These are phyloP conservation scores for Lippia alba DNA, from an alignment of 305 asterid genomes.

Conservation along the genomic window DNA sequence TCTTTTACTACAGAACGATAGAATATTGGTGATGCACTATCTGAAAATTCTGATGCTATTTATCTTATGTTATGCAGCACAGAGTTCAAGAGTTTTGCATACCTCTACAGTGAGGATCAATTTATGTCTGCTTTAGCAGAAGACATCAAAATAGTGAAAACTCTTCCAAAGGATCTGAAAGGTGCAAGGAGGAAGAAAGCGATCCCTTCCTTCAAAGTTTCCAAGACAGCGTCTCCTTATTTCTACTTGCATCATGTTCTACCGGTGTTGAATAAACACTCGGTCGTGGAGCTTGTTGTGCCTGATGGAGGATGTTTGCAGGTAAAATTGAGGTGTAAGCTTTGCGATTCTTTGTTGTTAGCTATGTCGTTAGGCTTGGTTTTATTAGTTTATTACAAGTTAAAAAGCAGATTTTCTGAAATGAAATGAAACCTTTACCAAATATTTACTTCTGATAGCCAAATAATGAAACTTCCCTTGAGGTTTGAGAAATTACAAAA, in stretches of 20 bases:
- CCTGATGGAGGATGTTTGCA: conserved; percentile 97
- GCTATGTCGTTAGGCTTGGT: not conserved
- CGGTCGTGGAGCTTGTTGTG: conserved; percentile 87
- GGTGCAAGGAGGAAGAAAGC: conserved; percentile 95
- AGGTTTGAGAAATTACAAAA: too few species aligned
- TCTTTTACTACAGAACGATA: not conserved
- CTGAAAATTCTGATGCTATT: conserved; percentile 16
- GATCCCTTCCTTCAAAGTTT: conserved; percentile 90
- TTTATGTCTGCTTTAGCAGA: conserved; percentile 76
- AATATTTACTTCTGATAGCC: too few species aligned
- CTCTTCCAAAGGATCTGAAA: conserved; percentile 91
- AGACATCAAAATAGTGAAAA: conserved; percentile 81
- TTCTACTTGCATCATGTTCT: conserved; percentile 87
- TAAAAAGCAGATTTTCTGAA: too few species aligned
- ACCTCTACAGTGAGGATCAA: conserved; percentile 88
- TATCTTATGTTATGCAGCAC: conserved; percentile 64
- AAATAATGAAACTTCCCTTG: too few species aligned
- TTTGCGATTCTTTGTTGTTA: not conserved
- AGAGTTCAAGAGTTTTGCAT: conserved; percentile 96
- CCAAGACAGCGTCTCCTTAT: conserved; percentile 70
- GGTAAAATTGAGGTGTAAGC: conserved; percentile 47
- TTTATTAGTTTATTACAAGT: too few species aligned
- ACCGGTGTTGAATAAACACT: conserved; percentile 84
- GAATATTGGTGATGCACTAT: conserved; percentile 1
- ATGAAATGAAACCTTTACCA: too few species aligned